Base-by-base conservation (phyloP, 2,329 filamentous ascomycete species). In the Nemania serpens region DNA sequence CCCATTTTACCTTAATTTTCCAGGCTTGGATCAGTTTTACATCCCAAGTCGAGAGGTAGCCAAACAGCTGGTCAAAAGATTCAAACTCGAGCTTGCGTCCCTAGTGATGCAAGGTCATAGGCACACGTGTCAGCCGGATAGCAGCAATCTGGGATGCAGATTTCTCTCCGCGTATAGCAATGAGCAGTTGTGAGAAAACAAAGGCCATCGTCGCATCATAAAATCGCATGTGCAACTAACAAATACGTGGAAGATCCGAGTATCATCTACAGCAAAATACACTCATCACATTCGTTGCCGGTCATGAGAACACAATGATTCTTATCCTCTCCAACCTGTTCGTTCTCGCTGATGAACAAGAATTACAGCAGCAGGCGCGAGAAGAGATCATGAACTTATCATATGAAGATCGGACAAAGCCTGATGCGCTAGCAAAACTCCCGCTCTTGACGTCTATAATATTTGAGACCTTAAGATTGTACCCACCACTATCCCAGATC, bases 401-500 rank as follows among this genome's bases (percentile, higher is more conserved):
- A 58, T 47, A 34, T 46, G 15, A 53, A 57, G 43, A 50, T 20
- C 52, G 52, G n/a, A 17, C 61, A 54, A 13, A 51, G 11, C 1
- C 56, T 55, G 70, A 65, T 55, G 64, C 17, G 37, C 69, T 70
- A 47, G 74, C 66, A 29, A 70, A 73, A 36, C 70, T 81, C 29
- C 79, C 80, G 0, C 74, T 75, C 34, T 70, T 83, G 5, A 79
- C 76, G 1, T 71, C 80, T 0, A 73, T 79, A 22, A 70, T 82
- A 18, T 77, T 79, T 62, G 81, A 83, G 54, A 70, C 74, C 20
- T 74, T 83, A 12, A 78, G 81, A 1, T 73, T 83, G 47, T 81
- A 78, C 58, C 81, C 81, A 0, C 80, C 81, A 7, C 77, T 83
- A 52, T 77, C 74, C 0, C 80, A 82, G 59, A 72, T 83, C 43